phyloP scores from a whole-genome alignment of 2,329 filamentous ascomycete species.

The Arthroderma sp. region DNA sequence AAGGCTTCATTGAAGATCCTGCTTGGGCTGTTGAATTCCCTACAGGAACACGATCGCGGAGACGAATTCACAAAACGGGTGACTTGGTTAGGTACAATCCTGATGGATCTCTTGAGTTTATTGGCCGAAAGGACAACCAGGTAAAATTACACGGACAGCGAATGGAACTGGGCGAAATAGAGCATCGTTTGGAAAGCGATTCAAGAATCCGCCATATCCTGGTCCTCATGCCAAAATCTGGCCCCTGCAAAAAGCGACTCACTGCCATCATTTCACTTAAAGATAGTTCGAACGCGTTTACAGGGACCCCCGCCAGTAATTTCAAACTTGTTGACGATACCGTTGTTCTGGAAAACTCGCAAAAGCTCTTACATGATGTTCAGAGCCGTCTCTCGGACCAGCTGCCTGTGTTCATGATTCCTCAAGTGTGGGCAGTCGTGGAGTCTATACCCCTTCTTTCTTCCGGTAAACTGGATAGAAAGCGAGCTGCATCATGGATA shows the following conservation, averaged over 20 bases:
- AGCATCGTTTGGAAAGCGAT: conserved; percentile 23
- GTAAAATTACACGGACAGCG: conserved; percentile 54
- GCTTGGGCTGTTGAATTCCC: conserved; percentile 7
- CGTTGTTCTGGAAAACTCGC: conserved; percentile 13
- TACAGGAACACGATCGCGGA: background rate
- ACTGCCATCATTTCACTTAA: conserved; percentile 30
- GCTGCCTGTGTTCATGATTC: conserved; percentile 10
- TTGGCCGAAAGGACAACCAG: conserved; percentile 52
- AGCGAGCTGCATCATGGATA: conserved; percentile 32
- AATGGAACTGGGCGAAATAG: conserved; percentile 45
- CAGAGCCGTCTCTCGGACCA: conserved; percentile 29
- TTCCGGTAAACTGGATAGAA: conserved; percentile 13
- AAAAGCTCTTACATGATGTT: conserved; percentile 19
- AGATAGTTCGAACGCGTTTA: conserved; percentile 13
- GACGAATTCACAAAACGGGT: conserved; percentile 10
- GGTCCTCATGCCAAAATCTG: conserved; percentile 32
- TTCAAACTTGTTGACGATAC: conserved; percentile 21
- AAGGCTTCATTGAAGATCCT: conserved; percentile 8
- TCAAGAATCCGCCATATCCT: conserved; percentile 26
- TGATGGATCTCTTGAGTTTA: conserved; percentile 22
- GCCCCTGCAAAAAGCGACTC: conserved; percentile 32
- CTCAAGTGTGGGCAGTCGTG: conserved; percentile 8
- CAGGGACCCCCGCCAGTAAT: conserved; percentile 13
- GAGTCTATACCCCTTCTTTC: conserved; percentile 8
- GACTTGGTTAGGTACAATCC: conserved; percentile 17